These are phyloP conservation scores for Isatis tinctoria DNA, from an alignment of 345 rosid species.

Conservation along the genomic window DNA sequence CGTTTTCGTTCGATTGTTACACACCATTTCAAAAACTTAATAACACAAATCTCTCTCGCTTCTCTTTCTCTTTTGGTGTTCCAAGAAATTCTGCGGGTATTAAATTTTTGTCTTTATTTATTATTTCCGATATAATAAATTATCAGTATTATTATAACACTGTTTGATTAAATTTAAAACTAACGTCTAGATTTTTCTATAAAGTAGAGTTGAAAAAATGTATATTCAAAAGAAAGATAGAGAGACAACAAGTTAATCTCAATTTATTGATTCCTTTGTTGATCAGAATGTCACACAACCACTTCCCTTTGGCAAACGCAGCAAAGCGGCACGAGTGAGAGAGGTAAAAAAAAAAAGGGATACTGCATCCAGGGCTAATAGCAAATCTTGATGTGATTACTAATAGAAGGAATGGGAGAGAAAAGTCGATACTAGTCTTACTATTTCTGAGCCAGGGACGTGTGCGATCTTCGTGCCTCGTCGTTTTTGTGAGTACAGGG, in stretches of 20 bases:
- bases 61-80: too few species aligned
- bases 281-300: not conserved
- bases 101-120: too few species aligned
- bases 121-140: too few species aligned
- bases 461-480: constrained; percentile 7
- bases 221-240: not conserved
- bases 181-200: not conserved
- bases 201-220: not conserved
- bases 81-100: too few species aligned
- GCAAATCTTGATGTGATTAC: too few species aligned
- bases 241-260: not conserved
- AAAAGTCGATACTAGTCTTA: not conserved
- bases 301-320: constrained; percentile 13
- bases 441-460: not conserved
- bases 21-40: too few species aligned
- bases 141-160: too few species aligned
- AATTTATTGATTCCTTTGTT: not conserved
- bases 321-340: not conserved
- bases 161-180: not conserved
- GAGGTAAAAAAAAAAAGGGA: not conserved
- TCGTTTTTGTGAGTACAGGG: constrained; percentile 21
- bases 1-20: too few species aligned
- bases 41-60: too few species aligned
- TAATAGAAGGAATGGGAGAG: not conserved
- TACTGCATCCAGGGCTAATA: too few species aligned